Base-by-base conservation (phyloP, 345 rosid genomes). In the Brassica incana region DNA sequence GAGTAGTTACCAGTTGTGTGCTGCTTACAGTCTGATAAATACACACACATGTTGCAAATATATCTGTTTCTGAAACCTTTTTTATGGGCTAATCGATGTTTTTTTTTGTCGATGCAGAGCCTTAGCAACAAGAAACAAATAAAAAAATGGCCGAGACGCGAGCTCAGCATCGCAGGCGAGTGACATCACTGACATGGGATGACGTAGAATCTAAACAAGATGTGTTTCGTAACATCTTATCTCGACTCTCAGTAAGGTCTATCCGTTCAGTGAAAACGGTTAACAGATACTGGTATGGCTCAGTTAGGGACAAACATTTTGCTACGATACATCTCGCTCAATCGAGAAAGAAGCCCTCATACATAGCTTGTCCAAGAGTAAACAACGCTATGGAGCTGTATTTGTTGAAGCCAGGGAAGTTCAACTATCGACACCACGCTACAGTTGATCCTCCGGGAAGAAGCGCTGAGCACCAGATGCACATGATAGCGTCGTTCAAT, bases 61-160 rank as follows among this genome's bases (percentile, higher is more conserved):
- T 71, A 27, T 65, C 23, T 38, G 25, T 65, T 59, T 52, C 3
- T 65, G 43, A 52, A 71, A 52, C 78, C 56, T 23, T 43, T 45
- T 29, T 2, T 3, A 68, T 65, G 58, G 20, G 56, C 61, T 76
- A 62, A 69, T 16, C 4, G n/a, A 70, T 32, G 23, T 18, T 30
- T 8, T 40, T 40, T 40, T 40, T 10, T 40, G 48, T 56, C 59
- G 50, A 43, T 78, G 73, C 77, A 79, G 82, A 61, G 45, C 15
- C 40, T 30, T 68, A 60, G 33, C 74, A 66, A 64, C 75, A 45
- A 11, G 70, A 69, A 27, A 14, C 1, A 61, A 67, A 61, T 50
- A 60, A 9, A 27, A 65, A 36, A 65, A 85, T 82, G 83, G 87
- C 8, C 20, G 45, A 43, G 71, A 69, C 72, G 10, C 29, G 66